Conservation (phyloP, 441 rosid genomes). For the Eutrema salsugineum region DNA sequence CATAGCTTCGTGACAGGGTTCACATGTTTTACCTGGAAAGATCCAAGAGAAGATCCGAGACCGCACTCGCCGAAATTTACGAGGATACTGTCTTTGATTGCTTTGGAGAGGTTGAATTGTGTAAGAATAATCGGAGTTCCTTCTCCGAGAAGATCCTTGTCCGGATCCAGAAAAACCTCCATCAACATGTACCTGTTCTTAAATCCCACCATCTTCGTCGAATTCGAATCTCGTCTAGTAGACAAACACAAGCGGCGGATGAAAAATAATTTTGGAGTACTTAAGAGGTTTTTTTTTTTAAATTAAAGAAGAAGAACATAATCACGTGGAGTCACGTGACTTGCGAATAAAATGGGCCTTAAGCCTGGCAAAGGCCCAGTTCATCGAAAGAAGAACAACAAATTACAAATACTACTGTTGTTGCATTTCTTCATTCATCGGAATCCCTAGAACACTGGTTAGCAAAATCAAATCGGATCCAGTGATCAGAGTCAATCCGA, state of each 20-base stretch:
- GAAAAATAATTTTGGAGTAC: too few species aligned
- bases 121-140: slow-evolving; percentile 65
- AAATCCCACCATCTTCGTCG: slow-evolving; percentile 62
- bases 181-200: slow-evolving; percentile 77
- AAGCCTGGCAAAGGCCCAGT: slow-evolving; percentile 1
- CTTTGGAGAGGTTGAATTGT: slow-evolving; percentile 55
- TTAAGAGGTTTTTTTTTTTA: too few species aligned
- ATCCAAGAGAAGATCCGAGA: slow-evolving; percentile 63
- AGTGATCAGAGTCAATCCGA: slow-evolving; percentile 12
- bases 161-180: slow-evolving; percentile 77
- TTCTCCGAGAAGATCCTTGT: slow-evolving; percentile 46
- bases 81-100: slow-evolving; percentile 63
- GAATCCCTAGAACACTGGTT: slow-evolving; percentile 9
- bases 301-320: neutral
- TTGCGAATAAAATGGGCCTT: neutral
- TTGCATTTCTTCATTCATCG: neutral
- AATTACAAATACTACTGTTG: neutral
- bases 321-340: slow-evolving; percentile 12
- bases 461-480: slow-evolving; percentile 10
- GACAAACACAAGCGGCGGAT: slow-evolving; percentile 13
- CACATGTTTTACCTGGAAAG: slow-evolving; percentile 70
- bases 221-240: neutral
- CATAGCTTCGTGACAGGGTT: slow-evolving; percentile 73
- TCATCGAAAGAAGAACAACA: neutral
- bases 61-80: slow-evolving; percentile 76